phyloP scores from a whole-genome alignment of 768 basidiomycete genomes.

The Termitomyces sp. region DNA sequence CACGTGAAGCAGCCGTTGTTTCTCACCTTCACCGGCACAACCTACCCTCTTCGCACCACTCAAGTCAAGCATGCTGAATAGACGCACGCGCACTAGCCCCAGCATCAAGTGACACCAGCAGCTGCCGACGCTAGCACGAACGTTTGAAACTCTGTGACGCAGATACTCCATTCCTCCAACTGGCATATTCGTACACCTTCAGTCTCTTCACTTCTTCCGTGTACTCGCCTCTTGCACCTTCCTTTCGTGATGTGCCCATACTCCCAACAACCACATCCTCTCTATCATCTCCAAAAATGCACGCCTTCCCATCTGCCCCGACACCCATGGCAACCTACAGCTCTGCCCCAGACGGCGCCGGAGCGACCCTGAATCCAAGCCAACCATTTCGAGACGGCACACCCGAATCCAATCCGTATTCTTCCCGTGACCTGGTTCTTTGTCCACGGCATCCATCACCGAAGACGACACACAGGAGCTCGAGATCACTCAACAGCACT shows the following conservation, averaged over 20 bases:
- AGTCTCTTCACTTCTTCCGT: conserved; percentile 45
- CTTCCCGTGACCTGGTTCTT: conserved; percentile 77
- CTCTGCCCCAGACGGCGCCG: conserved; percentile 20
- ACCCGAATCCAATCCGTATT: conserved; percentile 81
- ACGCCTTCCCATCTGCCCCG: conserved; percentile 10
- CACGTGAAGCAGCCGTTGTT: too few relatives aligned
- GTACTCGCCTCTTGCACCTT: conserved; percentile 45
- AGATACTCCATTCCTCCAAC: too few relatives aligned
- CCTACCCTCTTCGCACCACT: too few relatives aligned
- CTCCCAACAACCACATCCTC: conserved; percentile 18
- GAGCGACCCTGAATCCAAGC: conserved; percentile 1
- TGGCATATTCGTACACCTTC: conserved; percentile 32
- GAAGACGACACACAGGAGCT: conserved; percentile 62
- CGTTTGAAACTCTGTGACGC: too few relatives aligned
- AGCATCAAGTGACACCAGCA: too few relatives aligned
- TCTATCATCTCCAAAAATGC: conserved; percentile 13
- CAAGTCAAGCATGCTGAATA: too few relatives aligned
- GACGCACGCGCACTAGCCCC: too few relatives aligned
- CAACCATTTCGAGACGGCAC: conserved; percentile 35
- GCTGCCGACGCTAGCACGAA: too few relatives aligned
- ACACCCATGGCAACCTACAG: conserved; percentile 11
- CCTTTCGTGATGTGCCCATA: conserved; percentile 14
- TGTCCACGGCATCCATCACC: conserved; percentile 54
- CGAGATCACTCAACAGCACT: conserved; percentile 38
- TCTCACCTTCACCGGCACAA: too few relatives aligned